Percentiles rank a stretch among this genome's conserved stretches.
phyloP scores from a whole-genome alignment of 2,329 filamentous ascomycete genomes.

The Aspergillus udagawae region DNA sequence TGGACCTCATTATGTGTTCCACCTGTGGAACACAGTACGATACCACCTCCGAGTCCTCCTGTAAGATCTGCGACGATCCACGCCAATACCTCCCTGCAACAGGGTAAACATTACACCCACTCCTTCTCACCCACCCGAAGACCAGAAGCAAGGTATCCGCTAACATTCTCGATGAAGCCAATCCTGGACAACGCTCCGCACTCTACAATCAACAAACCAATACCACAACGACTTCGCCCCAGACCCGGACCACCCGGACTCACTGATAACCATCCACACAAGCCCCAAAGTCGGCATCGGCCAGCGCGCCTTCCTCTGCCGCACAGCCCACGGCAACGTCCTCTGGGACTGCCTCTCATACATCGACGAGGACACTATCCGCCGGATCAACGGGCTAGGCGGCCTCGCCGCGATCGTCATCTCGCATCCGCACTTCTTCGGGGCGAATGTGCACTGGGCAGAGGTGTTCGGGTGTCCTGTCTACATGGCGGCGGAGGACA shows the following conservation, averaged over 20 bases:
- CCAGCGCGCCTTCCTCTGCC: slow-evolving; percentile 66
- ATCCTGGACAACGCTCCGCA: slow-evolving; percentile 27
- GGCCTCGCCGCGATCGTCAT: slow-evolving; percentile 70
- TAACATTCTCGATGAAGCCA: slow-evolving; percentile 11
- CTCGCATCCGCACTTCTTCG: slow-evolving; percentile 79
- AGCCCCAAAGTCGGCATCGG: slow-evolving; percentile 66
- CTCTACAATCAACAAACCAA: slow-evolving; percentile 15
- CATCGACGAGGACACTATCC: slow-evolving; percentile 61
- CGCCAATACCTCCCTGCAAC: slow-evolving; percentile 26
- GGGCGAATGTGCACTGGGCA: slow-evolving; percentile 72
- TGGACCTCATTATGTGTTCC: slow-evolving; percentile 24
- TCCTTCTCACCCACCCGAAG: not conserved
- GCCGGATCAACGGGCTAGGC: slow-evolving; percentile 55
- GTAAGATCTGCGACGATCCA: slow-evolving; percentile 30
- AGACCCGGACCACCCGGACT: slow-evolving; percentile 8
- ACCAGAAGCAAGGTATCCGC: not conserved
- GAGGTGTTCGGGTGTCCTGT: slow-evolving; percentile 64
- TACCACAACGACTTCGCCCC: slow-evolving; percentile 22
- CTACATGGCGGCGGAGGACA: slow-evolving; percentile 64
- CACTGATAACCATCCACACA: slow-evolving; percentile 25
- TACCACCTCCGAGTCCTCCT: slow-evolving; percentile 15
- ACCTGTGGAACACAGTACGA: slow-evolving; percentile 26
- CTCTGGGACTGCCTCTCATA: slow-evolving; percentile 76
- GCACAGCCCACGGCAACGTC: slow-evolving; percentile 64
- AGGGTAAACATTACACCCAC: slow-evolving; percentile 15